Conservation (phyloP, 2,329 filamentous ascomycete species). For the Saccharata proteae region DNA sequence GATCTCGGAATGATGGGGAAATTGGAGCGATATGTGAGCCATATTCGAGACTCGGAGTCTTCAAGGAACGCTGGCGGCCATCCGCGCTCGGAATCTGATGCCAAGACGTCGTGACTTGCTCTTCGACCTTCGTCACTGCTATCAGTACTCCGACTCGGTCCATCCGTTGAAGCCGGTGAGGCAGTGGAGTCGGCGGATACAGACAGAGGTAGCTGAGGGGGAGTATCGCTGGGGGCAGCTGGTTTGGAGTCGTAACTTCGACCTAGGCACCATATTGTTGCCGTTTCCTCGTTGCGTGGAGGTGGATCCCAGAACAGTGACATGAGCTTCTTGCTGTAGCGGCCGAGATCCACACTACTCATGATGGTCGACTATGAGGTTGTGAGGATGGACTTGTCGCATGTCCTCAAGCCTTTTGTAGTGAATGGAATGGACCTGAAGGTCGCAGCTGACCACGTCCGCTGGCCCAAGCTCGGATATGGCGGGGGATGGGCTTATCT, state of each 20-base stretch:
- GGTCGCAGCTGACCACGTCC: no score
- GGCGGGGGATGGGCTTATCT: no score
- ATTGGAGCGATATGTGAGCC: slow-evolving; percentile 90
- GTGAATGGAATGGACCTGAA: no score
- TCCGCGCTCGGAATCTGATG: slow-evolving; percentile 34
- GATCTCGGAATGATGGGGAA: slow-evolving; percentile 76
- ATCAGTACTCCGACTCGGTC: slow-evolving; percentile 51
- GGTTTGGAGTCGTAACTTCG: slow-evolving; percentile 38
- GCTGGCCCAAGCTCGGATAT: no score
- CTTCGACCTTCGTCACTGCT: slow-evolving; percentile 52
- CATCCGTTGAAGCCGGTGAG: slow-evolving; percentile 18
- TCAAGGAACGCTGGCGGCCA: slow-evolving; percentile 82
- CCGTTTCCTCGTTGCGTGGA: slow-evolving; percentile 62
- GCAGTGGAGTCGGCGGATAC: slow-evolving; percentile 10
- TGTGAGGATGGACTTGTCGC: no score
- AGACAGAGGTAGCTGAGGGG: slow-evolving; percentile 7
- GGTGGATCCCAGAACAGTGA: slow-evolving; percentile 89
- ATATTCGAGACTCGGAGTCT: slow-evolving; percentile 85
- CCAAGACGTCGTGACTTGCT: slow-evolving; percentile 15
- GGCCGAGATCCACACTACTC: slow-evolving; percentile 61
- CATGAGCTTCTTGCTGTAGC: slow-evolving; percentile 65
- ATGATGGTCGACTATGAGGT: slow-evolving; percentile 36
- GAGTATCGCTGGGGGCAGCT: slow-evolving; percentile 12
- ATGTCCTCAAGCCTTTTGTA: no score
- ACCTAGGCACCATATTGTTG: slow-evolving; percentile 76